These are phyloP conservation scores for Verticillium dahliae DNA, from an alignment of 2,329 filamentous ascomycete species.

Conservation along the genomic window DNA sequence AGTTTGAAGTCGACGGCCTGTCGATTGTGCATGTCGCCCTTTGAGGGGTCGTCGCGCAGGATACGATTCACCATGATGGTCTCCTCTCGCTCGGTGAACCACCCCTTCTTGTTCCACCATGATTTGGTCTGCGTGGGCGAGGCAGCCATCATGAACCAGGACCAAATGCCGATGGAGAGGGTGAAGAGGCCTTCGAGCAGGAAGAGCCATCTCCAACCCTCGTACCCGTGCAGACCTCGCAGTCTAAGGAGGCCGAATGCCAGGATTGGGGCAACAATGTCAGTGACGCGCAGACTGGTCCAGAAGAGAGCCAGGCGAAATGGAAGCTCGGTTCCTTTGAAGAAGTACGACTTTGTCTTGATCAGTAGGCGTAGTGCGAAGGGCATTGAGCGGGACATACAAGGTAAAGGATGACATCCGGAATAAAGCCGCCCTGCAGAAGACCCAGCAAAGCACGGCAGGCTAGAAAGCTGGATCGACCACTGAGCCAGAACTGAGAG, in stretches of 20 bases:
- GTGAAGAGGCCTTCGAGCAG: conserved; percentile 37
- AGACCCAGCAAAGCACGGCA: conserved; percentile 34
- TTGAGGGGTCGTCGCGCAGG: conserved; percentile 48
- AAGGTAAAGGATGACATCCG: conserved; percentile 24
- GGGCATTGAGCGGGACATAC: conserved; percentile 6
- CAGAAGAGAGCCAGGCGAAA: conserved; percentile 26
- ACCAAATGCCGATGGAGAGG: conserved; percentile 9
- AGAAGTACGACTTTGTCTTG: conserved; percentile 18
- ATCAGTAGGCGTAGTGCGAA: neutral
- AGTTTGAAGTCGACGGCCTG: conserved; percentile 41
- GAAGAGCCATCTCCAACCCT: conserved; percentile 39
- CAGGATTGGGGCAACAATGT: conserved; percentile 23
- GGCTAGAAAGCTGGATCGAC: conserved; percentile 20
- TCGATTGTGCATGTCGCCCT: conserved; percentile 52
- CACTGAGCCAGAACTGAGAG: conserved; percentile 24
- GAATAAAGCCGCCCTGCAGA: conserved; percentile 43
- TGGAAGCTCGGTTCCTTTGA: conserved; percentile 22
- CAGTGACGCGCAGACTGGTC: conserved; percentile 20
- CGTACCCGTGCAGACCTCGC: conserved; percentile 21
- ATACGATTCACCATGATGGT: conserved; percentile 52
- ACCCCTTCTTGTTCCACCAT: conserved; percentile 28
- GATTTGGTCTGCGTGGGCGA: conserved; percentile 30
- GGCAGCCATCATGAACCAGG: conserved; percentile 20
- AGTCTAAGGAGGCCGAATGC: conserved; percentile 26
- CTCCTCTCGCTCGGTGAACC: conserved; percentile 51